Conservation (phyloP, 805 yeast species). For the Priceomyces carsonii region DNA sequence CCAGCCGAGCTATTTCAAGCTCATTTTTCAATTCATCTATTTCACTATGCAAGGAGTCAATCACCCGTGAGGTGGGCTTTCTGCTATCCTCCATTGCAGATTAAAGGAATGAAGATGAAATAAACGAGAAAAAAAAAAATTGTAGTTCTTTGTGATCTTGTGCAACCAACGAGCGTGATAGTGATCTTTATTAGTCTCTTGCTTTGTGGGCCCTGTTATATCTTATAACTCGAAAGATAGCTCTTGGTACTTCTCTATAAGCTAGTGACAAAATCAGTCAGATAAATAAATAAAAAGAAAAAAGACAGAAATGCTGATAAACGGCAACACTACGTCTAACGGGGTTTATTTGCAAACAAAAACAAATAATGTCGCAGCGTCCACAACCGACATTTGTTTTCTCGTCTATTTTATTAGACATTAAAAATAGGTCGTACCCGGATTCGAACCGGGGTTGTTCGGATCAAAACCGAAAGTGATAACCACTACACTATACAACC, state of each 20-base stretch:
- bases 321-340: too few relatives aligned
- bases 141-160: neutral
- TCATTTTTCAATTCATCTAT: constrained; percentile 48
- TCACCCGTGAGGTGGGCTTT: constrained; percentile 32
- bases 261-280: too few relatives aligned
- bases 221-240: too few relatives aligned
- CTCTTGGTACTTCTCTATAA: too few relatives aligned
- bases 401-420: too few relatives aligned
- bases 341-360: constrained; percentile 6
- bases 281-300: too few relatives aligned
- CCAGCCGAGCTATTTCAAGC: constrained; percentile 36
- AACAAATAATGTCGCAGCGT: too few relatives aligned
- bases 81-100: constrained; percentile 21
- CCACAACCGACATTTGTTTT: too few relatives aligned
- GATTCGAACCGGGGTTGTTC: constrained; percentile 83
- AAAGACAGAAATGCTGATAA: too few relatives aligned
- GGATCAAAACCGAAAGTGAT: constrained; percentile 83
- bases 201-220: too few relatives aligned
- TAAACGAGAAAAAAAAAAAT: neutral
- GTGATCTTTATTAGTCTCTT: neutral
- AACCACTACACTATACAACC: constrained; percentile 75
- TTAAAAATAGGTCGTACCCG: constrained; percentile 70
- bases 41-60: constrained; percentile 54
- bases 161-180: neutral
- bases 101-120: neutral